Base-by-base conservation (phyloP, 1,284 basidiomycete species). In the Pascua sp. region DNA sequence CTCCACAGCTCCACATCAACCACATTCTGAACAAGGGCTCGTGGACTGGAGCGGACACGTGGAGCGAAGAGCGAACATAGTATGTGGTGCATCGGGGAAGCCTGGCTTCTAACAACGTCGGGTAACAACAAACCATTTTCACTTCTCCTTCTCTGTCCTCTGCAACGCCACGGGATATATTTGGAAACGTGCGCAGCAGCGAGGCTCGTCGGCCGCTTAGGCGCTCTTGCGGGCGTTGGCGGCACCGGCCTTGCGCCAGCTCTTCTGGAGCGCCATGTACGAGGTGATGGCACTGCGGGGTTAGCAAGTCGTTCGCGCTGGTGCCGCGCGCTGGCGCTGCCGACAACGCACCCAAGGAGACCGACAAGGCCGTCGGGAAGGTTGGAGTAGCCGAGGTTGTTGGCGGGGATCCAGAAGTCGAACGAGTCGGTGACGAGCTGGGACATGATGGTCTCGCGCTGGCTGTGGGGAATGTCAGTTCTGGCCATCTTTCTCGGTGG, bases 281-380 rank as follows among this genome's bases (percentile, higher is more conserved):
- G 79, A 80, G 2, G 80, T 80, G 53, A 73, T 69, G 32, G 75
- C 70, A 60, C 79, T 79, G 60, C 18, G 24, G 11, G 16, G 49
- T 55, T 42, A 46, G 42, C 41, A 32, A 32, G 24, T 7, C 11
- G 42, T 41, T 1, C 11, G 2, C 4, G 16, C 8, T 11, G 38
- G 37, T 37, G 40, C 15, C 7, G 10, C 12, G 24, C 9, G 16
- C 17, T 32, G 38, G 18, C 24, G 24, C 24, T 32, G 24, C 24
- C 16, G 45, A 47, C 11, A 11, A 78, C 84, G 66, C 68, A 93
- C 89, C 92, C 93, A 66, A 90, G 83, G 56, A 88, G 79, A 58
- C 93, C 93, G 40, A 94, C 78, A 16, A 85, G 71, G 46, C 95
- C 95, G 61, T 98, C 95, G 73, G 89, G 93, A 65, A 96, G 71